phyloP scores from a whole-genome alignment of 352 stramenopile species.

The Halophytophthora batemanensis region DNA sequence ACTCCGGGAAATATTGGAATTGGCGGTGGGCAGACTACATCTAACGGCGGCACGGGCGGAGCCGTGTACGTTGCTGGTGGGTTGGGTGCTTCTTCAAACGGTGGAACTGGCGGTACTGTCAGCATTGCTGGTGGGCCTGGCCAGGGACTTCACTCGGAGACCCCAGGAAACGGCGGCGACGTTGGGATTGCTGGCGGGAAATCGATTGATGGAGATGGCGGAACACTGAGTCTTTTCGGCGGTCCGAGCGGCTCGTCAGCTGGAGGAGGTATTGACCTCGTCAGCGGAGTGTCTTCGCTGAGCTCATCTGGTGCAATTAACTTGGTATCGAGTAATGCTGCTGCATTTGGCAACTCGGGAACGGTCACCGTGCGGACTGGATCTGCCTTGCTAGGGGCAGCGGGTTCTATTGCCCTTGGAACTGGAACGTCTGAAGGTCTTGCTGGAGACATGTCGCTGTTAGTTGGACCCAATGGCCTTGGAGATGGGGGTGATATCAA shows the following conservation, averaged over 20 bases:
- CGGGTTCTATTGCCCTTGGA: slow-evolving; percentile 39
- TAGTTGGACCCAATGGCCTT: slow-evolving; percentile 37
- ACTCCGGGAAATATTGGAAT: slow-evolving; percentile 31
- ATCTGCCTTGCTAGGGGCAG: slow-evolving; percentile 25
- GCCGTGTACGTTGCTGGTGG: slow-evolving; percentile 36
- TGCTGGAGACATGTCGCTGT: slow-evolving; percentile 37
- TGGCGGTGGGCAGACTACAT: slow-evolving; percentile 30
- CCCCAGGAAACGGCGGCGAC: slow-evolving; percentile 31
- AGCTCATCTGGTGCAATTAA: slow-evolving; percentile 43
- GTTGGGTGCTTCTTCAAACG: slow-evolving; percentile 42
- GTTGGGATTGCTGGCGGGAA: slow-evolving; percentile 33
- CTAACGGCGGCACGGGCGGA: slow-evolving; percentile 27
- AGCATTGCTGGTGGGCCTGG: slow-evolving; percentile 34
- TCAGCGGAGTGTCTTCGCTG: slow-evolving; percentile 40
- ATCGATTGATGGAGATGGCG: slow-evolving; percentile 37
- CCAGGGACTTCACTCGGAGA: slow-evolving; percentile 30
- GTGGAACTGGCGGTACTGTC: slow-evolving; percentile 42
- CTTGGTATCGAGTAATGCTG: slow-evolving; percentile 34
- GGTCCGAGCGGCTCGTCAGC: slow-evolving; percentile 39
- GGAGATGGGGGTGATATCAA: slow-evolving; percentile 52
- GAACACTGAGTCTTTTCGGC: slow-evolving; percentile 29
- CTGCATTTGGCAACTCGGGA: slow-evolving; percentile 42
- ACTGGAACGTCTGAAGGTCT: slow-evolving; percentile 40
- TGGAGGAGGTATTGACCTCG: slow-evolving; percentile 34
- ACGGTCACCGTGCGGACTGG: slow-evolving; percentile 34